Evolutionary conservation across 352 stramenopile species (phyloP).

Genomic region (Phytophthora foliorum): DNA sequence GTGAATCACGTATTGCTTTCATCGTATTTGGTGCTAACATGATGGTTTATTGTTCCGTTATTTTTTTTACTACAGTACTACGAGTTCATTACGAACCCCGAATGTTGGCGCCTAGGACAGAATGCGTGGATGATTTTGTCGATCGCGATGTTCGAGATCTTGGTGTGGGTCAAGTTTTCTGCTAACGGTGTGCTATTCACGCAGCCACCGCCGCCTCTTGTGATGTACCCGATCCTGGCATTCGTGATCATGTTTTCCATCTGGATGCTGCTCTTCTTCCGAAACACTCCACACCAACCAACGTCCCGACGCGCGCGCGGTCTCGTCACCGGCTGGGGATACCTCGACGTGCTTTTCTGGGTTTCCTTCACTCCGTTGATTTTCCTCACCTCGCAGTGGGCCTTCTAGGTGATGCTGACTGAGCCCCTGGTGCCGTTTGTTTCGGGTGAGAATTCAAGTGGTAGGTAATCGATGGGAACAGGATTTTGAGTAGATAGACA

Average conservation of each 20-base stretch:
- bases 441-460: neutral
- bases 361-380: slow-evolving; percentile 84
- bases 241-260: slow-evolving; percentile 76
- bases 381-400: slow-evolving; percentile 86
- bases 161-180: slow-evolving; percentile 89
- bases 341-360: slow-evolving; percentile 90
- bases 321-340: slow-evolving; percentile 57
- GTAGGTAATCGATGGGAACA: neutral
- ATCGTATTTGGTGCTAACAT: slow-evolving; percentile 13
- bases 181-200: slow-evolving; percentile 67
- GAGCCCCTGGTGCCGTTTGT: neutral
- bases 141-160: slow-evolving; percentile 79
- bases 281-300: slow-evolving; percentile 20
- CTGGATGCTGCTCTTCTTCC: slow-evolving; percentile 86
- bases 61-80: slow-evolving; percentile 85
- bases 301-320: slow-evolving; percentile 21
- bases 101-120: slow-evolving; percentile 79
- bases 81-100: slow-evolving; percentile 85
- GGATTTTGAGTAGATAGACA: slow-evolving; percentile 6
- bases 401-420: slow-evolving; percentile 52
- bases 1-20: neutral
- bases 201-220: slow-evolving; percentile 58
- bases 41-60: slow-evolving; percentile 1
- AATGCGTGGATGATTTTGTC: slow-evolving; percentile 89
- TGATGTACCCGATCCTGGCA: slow-evolving; percentile 67